A percentile compares a stretch with the other conserved stretches of the same genome.
Evolutionary conservation across 495 filamentous ascomycete species (phyloP).

Genomic region (Aspergillus egyptiacus): DNA sequence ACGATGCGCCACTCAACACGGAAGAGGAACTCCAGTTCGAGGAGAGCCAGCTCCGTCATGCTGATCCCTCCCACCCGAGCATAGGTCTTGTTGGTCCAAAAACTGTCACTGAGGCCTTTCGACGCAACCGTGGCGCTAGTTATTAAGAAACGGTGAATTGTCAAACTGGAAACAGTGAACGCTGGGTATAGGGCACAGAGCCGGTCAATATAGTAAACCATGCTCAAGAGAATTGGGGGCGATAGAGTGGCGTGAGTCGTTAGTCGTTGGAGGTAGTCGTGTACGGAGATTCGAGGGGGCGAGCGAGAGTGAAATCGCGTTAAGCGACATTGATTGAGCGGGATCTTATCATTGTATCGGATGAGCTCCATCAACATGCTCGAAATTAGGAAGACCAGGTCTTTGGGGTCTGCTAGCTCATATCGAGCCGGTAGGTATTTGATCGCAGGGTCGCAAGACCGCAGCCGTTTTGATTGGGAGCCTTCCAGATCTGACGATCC

Average conservation of each 20-base stretch:
- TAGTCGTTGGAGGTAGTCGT: constrained; percentile 85
- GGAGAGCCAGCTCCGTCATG: constrained; percentile 76
- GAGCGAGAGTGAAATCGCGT: constrained; percentile 95
- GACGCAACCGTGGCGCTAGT: constrained; percentile 91
- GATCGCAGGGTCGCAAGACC: constrained; percentile 48
- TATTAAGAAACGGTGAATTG: constrained; percentile 95
- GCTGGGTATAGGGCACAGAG: constrained; percentile 84
- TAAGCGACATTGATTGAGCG: constrained; percentile 72
- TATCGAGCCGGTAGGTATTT: constrained; percentile 75
- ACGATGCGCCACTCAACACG: constrained; percentile 95
- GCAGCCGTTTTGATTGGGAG: constrained; percentile 48
- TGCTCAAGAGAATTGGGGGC: constrained; percentile 92
- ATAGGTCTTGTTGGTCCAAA: constrained; percentile 97
- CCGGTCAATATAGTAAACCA: constrained; percentile 99
- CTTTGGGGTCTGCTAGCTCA: constrained; percentile 69
- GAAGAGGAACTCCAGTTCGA: constrained; percentile 92
- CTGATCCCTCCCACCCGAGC: constrained; percentile 89
- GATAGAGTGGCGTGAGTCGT: constrained; percentile 91
- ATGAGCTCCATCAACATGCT: constrained; percentile 96
- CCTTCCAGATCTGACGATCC: constrained; percentile 45
- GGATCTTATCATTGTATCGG: constrained; percentile 83
- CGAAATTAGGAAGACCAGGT: constrained; percentile 82
- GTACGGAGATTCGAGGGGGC: constrained; percentile 86
- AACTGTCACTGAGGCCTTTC: constrained; percentile 91
- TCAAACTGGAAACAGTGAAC: constrained; percentile 90